Evolutionary conservation across 1,284 basidiomycete species (phyloP).

Genomic region (Cryptococcus amylolentus): DNA sequence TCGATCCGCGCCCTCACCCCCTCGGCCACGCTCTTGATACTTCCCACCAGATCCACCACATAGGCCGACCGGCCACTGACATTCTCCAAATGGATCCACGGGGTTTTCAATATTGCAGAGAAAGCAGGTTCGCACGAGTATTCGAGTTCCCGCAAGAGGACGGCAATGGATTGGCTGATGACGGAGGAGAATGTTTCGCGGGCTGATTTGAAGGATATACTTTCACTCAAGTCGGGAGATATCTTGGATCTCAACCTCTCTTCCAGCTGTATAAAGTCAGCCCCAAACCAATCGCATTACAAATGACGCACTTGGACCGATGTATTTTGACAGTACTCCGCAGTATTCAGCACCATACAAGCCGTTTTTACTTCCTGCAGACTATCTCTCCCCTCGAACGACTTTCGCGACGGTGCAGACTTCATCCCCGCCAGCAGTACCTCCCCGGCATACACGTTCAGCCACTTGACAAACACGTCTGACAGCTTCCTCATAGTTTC

Average conservation of each 20-base stretch:
- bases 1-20: conserved; percentile 59
- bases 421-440: conserved; percentile 10
- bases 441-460: conserved; percentile 84
- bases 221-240: conserved; percentile 67
- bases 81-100: conserved; percentile 70
- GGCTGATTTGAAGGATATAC: conserved; percentile 77
- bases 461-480: conserved; percentile 84
- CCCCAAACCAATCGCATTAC: not conserved
- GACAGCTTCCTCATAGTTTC: conserved; percentile 75
- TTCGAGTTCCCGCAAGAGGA: conserved; percentile 78
- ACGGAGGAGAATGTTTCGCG: conserved; percentile 82
- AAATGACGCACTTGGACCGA: conserved; percentile 64
- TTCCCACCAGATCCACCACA: conserved; percentile 75
- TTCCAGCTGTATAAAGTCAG: conserved; percentile 64
- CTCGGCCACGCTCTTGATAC: conserved; percentile 66
- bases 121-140: conserved; percentile 71
- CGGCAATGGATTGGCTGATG: conserved; percentile 73
- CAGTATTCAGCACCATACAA: conserved; percentile 88
- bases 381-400: conserved; percentile 72
- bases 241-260: conserved; percentile 84
- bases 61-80: conserved; percentile 83
- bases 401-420: conserved; percentile 54
- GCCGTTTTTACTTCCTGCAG: conserved; percentile 69
- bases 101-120: conserved; percentile 65
- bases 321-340: conserved; percentile 94